phyloP scores from a whole-genome alignment of 2,329 filamentous ascomycete species.

The Fusarium sp. region DNA sequence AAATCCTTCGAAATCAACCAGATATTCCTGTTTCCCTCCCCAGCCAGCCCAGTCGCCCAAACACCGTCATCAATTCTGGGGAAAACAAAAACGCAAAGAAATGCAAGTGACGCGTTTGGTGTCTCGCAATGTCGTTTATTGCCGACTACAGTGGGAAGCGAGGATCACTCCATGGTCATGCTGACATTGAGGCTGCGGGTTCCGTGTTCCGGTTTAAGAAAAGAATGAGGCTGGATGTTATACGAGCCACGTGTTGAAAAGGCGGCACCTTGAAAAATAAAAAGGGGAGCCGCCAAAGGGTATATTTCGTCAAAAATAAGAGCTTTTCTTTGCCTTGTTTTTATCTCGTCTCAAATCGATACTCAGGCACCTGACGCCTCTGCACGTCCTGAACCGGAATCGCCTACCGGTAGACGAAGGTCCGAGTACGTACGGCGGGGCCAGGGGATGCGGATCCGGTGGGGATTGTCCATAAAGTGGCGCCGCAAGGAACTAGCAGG shows the following conservation, averaged over 20 bases:
- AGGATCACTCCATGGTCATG: constrained; percentile 25
- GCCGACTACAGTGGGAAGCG: constrained; percentile 14
- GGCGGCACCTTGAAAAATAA: constrained; percentile 7
- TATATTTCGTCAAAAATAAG: constrained; percentile 37
- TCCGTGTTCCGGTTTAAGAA: constrained; percentile 30
- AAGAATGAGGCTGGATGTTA: constrained; percentile 15
- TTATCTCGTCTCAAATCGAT: constrained; percentile 10
- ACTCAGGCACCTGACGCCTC: constrained; percentile 34
- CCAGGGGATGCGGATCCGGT: constrained; percentile 30
- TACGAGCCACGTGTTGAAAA: constrained; percentile 11
- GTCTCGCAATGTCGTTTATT: constrained; percentile 11
- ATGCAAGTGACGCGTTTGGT: constrained; percentile 12
- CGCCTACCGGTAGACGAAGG: constrained; percentile 56
- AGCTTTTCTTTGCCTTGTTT: constrained; percentile 29
- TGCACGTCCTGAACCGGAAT: constrained; percentile 41
- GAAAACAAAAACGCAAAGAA: constrained; percentile 17
- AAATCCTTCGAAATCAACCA: constrained; percentile 22
- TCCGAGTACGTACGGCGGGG: constrained; percentile 46
- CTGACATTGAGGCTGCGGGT: constrained; percentile 38
- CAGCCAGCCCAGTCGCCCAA: constrained; percentile 38
- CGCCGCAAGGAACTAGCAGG: constrained; percentile 29
- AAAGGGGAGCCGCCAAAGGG: constrained; percentile 28
- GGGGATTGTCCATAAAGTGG: constrained; percentile 31
- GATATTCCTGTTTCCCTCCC: constrained; percentile 28
- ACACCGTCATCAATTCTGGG: constrained; percentile 39